Evolutionary conservation across 2,329 filamentous ascomycete species (phyloP).

Genomic region (Leptographium procerum): DNA sequence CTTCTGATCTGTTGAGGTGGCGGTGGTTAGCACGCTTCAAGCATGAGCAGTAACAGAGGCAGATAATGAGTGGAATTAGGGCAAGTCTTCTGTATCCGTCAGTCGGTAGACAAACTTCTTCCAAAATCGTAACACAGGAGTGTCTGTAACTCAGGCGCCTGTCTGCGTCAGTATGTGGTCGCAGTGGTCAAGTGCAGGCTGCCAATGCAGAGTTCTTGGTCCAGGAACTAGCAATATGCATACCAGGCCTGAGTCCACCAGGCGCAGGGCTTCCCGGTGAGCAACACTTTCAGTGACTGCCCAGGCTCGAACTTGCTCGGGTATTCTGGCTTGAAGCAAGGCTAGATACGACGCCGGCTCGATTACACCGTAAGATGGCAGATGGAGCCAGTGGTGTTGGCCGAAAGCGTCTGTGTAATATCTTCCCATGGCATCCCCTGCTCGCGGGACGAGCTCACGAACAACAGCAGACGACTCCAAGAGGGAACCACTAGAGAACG

Average conservation of each 20-base stretch:
- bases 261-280: conserved; percentile 10
- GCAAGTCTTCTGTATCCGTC: neutral
- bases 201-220: too few species aligned
- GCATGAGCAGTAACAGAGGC: neutral
- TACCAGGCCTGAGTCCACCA: conserved; percentile 3
- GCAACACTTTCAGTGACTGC: conserved; percentile 3
- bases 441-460: conserved; percentile 7
- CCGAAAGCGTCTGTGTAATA: conserved; percentile 8
- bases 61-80: neutral
- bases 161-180: neutral
- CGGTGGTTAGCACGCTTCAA: neutral
- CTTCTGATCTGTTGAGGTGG: conserved; percentile 8
- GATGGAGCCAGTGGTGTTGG: conserved; percentile 6
- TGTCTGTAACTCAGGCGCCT: conserved; percentile 9
- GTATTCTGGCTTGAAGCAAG: neutral
- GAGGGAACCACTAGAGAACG: conserved; percentile 6
- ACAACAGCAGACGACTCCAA: conserved; percentile 1
- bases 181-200: neutral
- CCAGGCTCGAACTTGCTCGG: neutral
- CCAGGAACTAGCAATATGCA: neutral
- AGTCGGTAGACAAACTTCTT: conserved; percentile 5
- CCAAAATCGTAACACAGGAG: conserved; percentile 12
- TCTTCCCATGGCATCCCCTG: conserved; percentile 10
- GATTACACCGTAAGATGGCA: conserved; percentile 9
- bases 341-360: conserved; percentile 2